Conservation (phyloP, 192 early-diverging fungal species). For the Funneliformis mosseae region DNA sequence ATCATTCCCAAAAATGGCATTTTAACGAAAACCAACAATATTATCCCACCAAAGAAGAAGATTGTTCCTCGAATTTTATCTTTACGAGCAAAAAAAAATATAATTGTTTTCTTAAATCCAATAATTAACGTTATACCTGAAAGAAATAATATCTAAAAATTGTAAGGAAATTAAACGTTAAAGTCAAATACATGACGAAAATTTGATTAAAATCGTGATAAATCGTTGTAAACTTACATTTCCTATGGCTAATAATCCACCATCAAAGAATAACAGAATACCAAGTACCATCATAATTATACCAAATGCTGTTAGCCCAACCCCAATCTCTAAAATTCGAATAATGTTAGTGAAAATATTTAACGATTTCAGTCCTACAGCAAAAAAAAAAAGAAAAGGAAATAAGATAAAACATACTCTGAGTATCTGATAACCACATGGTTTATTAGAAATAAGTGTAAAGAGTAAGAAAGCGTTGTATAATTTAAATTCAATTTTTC, state of each 20-base stretch:
- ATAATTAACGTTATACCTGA: slow-evolving; percentile 88
- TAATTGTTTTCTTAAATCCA: slow-evolving; percentile 83
- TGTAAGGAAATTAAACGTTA: neutral
- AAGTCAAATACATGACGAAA: neutral
- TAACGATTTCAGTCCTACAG: neutral
- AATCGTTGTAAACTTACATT: slow-evolving; percentile 64
- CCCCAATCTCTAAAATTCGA: slow-evolving; percentile 75
- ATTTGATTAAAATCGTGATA: neutral
- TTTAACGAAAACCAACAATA: slow-evolving; percentile 85
- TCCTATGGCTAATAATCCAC: slow-evolving; percentile 92
- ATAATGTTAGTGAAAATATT: neutral
- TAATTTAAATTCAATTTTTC: too few relatives aligned
- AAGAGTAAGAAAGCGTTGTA: too few relatives aligned
- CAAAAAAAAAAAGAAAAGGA: neutral
- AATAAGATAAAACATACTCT: neutral
- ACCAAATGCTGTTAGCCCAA: slow-evolving; percentile 92
- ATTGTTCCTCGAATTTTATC: slow-evolving; percentile 90
- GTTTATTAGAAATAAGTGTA: neutral
- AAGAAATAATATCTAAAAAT: slow-evolving; percentile 81
- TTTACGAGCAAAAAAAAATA: slow-evolving; percentile 83
- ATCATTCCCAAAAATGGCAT: slow-evolving; percentile 89
- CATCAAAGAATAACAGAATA: slow-evolving; percentile 94
- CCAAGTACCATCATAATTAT: slow-evolving; percentile 90
- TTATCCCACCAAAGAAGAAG: slow-evolving; percentile 89
- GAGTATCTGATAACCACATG: neutral